Conservation (phyloP, 164 flowering plant genomes). For the Dillenia suffruticosa region DNA sequence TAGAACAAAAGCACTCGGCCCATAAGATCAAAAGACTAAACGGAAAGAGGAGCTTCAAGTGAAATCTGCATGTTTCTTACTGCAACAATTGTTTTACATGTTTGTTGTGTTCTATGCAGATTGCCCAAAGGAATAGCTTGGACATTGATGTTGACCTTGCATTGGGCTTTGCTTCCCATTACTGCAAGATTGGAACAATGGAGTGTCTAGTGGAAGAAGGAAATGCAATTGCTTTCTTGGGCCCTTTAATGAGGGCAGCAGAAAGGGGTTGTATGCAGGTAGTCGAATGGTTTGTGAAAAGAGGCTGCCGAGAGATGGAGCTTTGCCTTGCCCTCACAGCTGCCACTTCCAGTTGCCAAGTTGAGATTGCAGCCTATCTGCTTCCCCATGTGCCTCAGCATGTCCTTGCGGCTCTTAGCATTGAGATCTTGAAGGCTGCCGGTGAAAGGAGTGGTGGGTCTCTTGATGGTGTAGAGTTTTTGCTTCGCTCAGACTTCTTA, state of each 20-base stretch:
- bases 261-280: conserved; percentile 92
- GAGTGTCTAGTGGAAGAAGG: conserved; percentile 95
- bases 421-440: conserved; percentile 92
- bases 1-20: too few species aligned
- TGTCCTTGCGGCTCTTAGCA: conserved; percentile 86
- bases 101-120: conserved; percentile 31
- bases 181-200: conserved; percentile 88
- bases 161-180: conserved; percentile 94
- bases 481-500: conserved; percentile 73
- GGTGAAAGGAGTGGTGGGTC: conserved; percentile 92
- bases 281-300: conserved; percentile 84
- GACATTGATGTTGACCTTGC: conserved; percentile 95
- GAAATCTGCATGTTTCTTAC: too few species aligned
- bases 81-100: too few species aligned
- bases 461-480: conserved; percentile 82
- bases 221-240: conserved; percentile 79
- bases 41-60: too few species aligned
- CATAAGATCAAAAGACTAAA: too few species aligned
- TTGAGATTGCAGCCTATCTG: conserved; percentile 69
- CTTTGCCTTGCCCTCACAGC: conserved; percentile 96
- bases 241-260: conserved; percentile 96
- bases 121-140: conserved; percentile 95
- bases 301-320: conserved; percentile 93
- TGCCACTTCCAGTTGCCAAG: conserved; percentile 87
- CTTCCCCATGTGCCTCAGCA: conserved; percentile 91